Evolutionary conservation across 805 yeast genomes (phyloP).

Genomic region (Kuraishia floccosa): DNA sequence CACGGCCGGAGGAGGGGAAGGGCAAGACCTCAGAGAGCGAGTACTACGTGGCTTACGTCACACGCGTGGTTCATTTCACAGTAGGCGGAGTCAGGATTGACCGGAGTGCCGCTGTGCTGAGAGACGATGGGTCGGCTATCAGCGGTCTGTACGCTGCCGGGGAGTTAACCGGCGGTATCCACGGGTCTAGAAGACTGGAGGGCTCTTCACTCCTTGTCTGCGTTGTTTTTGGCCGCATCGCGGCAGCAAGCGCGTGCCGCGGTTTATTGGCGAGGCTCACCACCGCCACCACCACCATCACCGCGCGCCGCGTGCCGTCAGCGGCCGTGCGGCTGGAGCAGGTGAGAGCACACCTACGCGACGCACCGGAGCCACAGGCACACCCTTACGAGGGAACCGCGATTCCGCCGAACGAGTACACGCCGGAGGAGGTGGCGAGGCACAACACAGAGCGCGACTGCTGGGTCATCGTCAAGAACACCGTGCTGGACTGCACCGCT

Average conservation of each 20-base stretch:
- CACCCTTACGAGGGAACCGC: constrained; percentile 9
- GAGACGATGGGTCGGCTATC: constrained; percentile 18
- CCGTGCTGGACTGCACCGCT: constrained; percentile 34
- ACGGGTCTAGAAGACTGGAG: constrained; percentile 51
- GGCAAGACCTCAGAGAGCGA: constrained; percentile 3
- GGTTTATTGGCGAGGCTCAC: constrained; percentile 11
- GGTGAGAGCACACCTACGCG: constrained; percentile 27
- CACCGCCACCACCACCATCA: not conserved
- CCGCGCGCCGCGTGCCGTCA: too few relatives aligned
- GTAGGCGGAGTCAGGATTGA: constrained; percentile 59
- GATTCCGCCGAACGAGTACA: constrained; percentile 37
- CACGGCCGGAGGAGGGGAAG: constrained; percentile 8
- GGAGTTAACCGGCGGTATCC: constrained; percentile 60
- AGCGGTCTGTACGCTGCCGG: constrained; percentile 51
- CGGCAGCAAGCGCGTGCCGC: constrained; percentile 27
- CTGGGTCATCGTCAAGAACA: constrained; percentile 43
- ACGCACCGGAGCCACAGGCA: constrained; percentile 7
- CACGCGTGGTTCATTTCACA: constrained; percentile 52
- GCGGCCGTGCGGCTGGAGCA: constrained; percentile 26
- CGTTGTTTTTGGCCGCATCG: constrained; percentile 48
- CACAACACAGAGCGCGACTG: constrained; percentile 36
- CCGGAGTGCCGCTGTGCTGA: constrained; percentile 26
- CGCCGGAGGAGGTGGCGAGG: constrained; percentile 31
- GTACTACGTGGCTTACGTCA: constrained; percentile 32
- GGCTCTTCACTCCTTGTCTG: constrained; percentile 49